Evolutionary conservation across 108 stramenopile genomes (phyloP), one percentile per base, ranked within the genome.

Genomic region (Nannochloropsis gaditana): DNA sequence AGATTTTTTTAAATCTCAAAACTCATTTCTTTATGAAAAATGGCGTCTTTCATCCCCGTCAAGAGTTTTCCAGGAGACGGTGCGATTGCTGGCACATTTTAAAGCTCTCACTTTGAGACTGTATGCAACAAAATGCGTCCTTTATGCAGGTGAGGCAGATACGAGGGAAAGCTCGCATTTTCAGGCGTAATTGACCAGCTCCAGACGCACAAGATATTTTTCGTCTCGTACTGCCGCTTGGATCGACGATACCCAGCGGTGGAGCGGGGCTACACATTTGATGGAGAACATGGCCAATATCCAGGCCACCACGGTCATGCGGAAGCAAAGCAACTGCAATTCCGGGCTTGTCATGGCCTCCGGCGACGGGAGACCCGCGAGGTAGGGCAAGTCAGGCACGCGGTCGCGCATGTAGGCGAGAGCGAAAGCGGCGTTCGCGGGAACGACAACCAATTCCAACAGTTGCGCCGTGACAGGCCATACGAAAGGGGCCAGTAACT

Each of bases 191-290:
- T 73, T 73, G 59, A 73, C 59, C 3, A 73, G 59, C 59, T 73
- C 59, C 59, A 73, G n/a, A 4, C 59, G 15, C 59, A 73, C 59
- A 15, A 73, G 6, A 8, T 73, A 73, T 73, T 73, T 73, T 8
- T 73, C 59, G n/a, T 73, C 59, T 73, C 59, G 59, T n/a, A 73
- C 59, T n/a, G 59, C 59, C 59, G 59, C 59, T n/a, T 73, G 59
- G n/a, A 73, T 73, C 19, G 59, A 73, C 15, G 59, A 15, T n/a
- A 73, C 19, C 59, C 59, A 73, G 15, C 59, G 59, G n/a, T 8
- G 59, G n/a, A 73, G 59, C 8, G 59, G 59, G 15, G 0, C 59
- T n/a, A 73, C 3, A 8, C 59, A 73, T n/a, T 73, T 73, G 19
- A 15, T 73, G n/a, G 5, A 73, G n/a, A 73, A n/a, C 59, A 73